Evolutionary conservation across 2,329 filamentous ascomycete species (phyloP).

Genomic region (Hortaea werneckii): DNA sequence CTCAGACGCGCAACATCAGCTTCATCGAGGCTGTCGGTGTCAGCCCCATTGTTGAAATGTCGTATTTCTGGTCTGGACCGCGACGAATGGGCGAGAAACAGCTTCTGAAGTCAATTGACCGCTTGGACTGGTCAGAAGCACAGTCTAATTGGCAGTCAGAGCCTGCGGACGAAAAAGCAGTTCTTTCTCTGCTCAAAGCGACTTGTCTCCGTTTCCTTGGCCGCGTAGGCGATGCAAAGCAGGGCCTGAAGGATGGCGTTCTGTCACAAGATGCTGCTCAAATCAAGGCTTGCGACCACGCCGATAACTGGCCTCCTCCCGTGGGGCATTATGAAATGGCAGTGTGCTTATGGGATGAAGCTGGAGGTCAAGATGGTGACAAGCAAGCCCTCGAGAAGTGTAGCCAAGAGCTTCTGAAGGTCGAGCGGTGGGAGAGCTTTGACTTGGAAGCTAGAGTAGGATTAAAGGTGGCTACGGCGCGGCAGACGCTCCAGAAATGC

Average conservation of each 20-base stretch:
- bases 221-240: constrained; percentile 49
- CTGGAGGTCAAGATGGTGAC: constrained; percentile 29
- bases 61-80: constrained; percentile 83
- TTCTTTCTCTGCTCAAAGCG: constrained; percentile 56
- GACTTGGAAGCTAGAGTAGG: constrained; percentile 64
- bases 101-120: constrained; percentile 51
- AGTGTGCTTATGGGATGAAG: constrained; percentile 67
- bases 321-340: constrained; percentile 80
- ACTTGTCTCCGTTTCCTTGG: constrained; percentile 56
- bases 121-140: constrained; percentile 54
- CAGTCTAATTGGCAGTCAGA: constrained; percentile 42
- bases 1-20: constrained; percentile 54
- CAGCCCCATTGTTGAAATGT: constrained; percentile 80
- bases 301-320: constrained; percentile 62
- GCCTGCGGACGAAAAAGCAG: constrained; percentile 50
- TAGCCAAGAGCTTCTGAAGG: constrained; percentile 54
- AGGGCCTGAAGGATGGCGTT: constrained; percentile 52
- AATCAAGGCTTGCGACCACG: constrained; percentile 42
- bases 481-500: constrained; percentile 47
- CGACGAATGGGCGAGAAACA: constrained; percentile 65
- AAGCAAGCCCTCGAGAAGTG: constrained; percentile 49
- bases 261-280: constrained; percentile 45
- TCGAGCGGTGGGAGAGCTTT: constrained; percentile 60
- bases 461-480: constrained; percentile 59
- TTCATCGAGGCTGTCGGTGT: constrained; percentile 73